Conservation (phyloP, 805 yeast species). For the Myxozyma lipomycoides region DNA sequence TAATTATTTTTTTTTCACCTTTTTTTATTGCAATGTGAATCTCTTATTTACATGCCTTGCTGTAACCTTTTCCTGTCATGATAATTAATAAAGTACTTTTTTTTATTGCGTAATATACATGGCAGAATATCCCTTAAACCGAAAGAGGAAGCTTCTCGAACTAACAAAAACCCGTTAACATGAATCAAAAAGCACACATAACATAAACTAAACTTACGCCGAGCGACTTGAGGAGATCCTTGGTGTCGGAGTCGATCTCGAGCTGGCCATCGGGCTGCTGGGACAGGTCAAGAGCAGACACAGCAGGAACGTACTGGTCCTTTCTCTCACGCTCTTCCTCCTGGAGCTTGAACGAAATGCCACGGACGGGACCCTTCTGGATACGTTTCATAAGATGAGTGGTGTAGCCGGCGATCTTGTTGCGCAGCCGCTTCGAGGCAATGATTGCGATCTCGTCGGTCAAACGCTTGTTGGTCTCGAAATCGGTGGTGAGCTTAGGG, state of each 20-base stretch:
- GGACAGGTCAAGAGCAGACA: conserved; percentile 97
- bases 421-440: conserved; percentile 99
- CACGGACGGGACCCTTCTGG: conserved; percentile 99
- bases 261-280: conserved; percentile 86
- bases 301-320: conserved; percentile 99
- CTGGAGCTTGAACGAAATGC: conserved; percentile 99
- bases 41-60: no score
- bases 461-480: conserved; percentile 99
- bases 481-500: conserved; percentile 99
- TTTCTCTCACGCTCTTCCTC: conserved; percentile 99
- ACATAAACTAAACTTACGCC: conserved; percentile 76
- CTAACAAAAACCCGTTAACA: conserved; percentile 5
- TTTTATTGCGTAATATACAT: neutral
- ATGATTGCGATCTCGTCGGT: conserved; percentile 97
- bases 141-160: conserved; percentile 59
- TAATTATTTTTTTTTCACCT: no score
- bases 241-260: conserved; percentile 96
- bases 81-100: no score
- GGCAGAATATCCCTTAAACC: neutral
- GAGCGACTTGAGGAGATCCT: conserved; percentile 86
- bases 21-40: no score
- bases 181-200: neutral
- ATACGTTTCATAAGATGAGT: conserved; percentile 99
- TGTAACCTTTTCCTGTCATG: no score
- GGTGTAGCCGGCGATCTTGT: conserved; percentile 99